Evolutionary conservation across 2,329 filamentous ascomycete species (phyloP).

Genomic region (Trichoderma gracile): DNA sequence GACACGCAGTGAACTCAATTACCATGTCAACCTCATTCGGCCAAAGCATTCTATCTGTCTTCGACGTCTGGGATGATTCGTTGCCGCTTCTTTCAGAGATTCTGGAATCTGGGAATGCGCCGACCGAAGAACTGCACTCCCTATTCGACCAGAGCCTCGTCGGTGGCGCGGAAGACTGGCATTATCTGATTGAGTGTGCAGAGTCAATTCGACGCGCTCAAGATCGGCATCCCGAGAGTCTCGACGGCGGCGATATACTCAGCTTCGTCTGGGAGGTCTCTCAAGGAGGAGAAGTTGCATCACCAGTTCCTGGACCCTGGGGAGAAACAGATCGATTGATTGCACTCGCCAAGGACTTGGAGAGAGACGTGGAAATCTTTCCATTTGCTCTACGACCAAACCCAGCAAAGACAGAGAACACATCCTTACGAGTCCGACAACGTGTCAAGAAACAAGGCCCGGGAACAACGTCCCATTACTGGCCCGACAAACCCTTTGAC

Average conservation of each 20-base stretch:
- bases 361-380: conserved; percentile 30
- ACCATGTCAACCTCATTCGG: conserved; percentile 31
- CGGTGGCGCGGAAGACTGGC: conserved; percentile 40
- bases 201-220: conserved; percentile 32
- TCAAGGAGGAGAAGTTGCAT: conserved; percentile 18
- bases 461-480: conserved; percentile 35
- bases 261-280: conserved; percentile 36
- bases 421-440: neutral
- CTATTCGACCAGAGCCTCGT: conserved; percentile 38
- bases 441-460: conserved; percentile 11
- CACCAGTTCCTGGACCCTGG: conserved; percentile 34
- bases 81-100: conserved; percentile 38
- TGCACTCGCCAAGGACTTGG: conserved; percentile 34
- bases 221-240: conserved; percentile 26
- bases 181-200: conserved; percentile 40
- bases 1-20: neutral
- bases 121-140: conserved; percentile 33
- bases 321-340: conserved; percentile 42
- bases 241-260: conserved; percentile 40
- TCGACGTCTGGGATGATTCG: conserved; percentile 38
- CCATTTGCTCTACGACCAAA: neutral
- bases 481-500: conserved; percentile 28
- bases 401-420: neutral
- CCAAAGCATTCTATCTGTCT: conserved; percentile 35
- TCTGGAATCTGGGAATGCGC: conserved; percentile 33